Evolutionary conservation across 2,329 filamentous ascomycete genomes (phyloP), one percentile per base, ranked within the genome.

Genomic region (Rutstroemia sydowiana): DNA sequence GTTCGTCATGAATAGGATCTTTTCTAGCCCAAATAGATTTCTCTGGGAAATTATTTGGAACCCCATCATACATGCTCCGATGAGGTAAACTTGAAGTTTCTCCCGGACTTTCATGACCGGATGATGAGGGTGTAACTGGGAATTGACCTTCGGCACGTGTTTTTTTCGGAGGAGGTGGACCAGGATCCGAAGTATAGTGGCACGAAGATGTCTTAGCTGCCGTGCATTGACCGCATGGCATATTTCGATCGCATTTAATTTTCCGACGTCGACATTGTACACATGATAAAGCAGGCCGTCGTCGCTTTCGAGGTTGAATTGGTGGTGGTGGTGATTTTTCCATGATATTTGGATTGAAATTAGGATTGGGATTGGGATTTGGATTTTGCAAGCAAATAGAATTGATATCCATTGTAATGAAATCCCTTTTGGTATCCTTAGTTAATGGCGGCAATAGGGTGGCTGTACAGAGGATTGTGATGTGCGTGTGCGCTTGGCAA

Each of bases 251-350:
- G n/a, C 51, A 53, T 44, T 49, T 53, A n/a, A 53, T 44, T 32
- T 53, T 53, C n/a, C 51, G 45, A n/a, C 45, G 45, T 16, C 72
- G 65, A 59, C 73, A 75, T 54, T 70, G 65, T 34, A 70, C 55
- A 53, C 72, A 74, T 0, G 72, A 73, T 23, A 72, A 55, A 3
- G 70, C 69, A 30, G 62, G 62, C 18, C 63, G 51, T 11, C 63
- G 58, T 32, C 63, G 58, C 40, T 62, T 65, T 26, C 61, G 58
- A 14, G 57, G 53, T 16, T 48, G 53, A 40, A 46, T 21, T 31
- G 53, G 31, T 13, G 53, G 28, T 16, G 7, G 11, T 20, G 28
- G 43, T 13, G 37, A 16, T n/a, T 11, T 14, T 18, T 48, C 16
- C 11, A 14, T 18, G 5, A 3, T 14, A 18, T 26, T 28, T n/a